phyloP scores from a whole-genome alignment of 2,329 filamentous ascomycete species.

The Penicillium sp. region DNA sequence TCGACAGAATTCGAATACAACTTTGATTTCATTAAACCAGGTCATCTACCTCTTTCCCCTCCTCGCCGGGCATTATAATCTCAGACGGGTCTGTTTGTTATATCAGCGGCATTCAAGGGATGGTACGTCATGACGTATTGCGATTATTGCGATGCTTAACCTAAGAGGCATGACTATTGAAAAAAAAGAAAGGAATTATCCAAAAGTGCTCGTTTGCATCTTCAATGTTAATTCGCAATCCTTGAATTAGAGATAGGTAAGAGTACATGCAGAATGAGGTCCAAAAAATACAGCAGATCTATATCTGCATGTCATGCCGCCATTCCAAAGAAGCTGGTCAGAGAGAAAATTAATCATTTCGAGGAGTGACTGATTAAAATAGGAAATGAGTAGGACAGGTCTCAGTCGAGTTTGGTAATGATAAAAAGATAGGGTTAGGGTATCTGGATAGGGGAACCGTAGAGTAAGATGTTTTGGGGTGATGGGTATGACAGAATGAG shows the following conservation, averaged over 20 bases:
- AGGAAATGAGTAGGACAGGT: neutral
- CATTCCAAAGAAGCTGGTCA: neutral
- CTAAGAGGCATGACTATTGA: too few relatives aligned
- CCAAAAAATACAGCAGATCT: neutral
- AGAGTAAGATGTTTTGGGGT: conserved; percentile 1
- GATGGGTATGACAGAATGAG: neutral
- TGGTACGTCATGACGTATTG: too few relatives aligned
- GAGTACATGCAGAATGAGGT: conserved; percentile 14
- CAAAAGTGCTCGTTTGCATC: too few relatives aligned
- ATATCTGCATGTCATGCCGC: neutral
- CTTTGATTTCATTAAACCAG: too few relatives aligned
- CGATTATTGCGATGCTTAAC: too few relatives aligned
- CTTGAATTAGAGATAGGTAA: conserved; percentile 16
- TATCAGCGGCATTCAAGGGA: too few relatives aligned
- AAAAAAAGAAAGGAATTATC: too few relatives aligned
- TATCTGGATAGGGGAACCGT: conserved; percentile 7
- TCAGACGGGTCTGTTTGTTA: too few relatives aligned
- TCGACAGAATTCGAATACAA: too few relatives aligned
- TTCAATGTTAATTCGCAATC: neutral
- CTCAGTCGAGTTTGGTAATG: neutral
- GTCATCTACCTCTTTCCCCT: too few relatives aligned
- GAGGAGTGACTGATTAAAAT: neutral
- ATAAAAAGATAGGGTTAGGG: conserved; percentile 2
- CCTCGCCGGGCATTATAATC: too few relatives aligned
- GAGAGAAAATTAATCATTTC: neutral